Percentiles rank a stretch among this genome's conserved stretches.
Conservation (phyloP, 768 basidiomycete species). For the Lactarius indigo region DNA sequence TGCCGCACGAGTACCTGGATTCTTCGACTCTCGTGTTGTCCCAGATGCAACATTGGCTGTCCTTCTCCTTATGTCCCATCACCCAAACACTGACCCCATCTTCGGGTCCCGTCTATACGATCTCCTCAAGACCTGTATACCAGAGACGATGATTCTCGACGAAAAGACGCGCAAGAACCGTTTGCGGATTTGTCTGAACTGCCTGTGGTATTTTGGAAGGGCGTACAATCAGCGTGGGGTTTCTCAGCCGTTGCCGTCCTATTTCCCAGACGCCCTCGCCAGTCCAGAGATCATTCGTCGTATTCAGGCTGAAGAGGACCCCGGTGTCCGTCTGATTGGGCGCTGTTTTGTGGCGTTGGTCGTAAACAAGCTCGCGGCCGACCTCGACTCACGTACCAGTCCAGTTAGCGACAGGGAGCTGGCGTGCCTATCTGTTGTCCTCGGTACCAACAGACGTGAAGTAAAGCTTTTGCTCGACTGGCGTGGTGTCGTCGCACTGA, state of each 20-base stretch:
- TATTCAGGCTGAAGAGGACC: no score
- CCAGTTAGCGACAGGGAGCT: no score
- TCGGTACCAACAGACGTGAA: no score
- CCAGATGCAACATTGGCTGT: conserved; percentile 4
- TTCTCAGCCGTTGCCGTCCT: background rate
- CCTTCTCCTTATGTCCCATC: background rate
- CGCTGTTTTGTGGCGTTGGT: background rate
- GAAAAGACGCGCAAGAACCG: background rate
- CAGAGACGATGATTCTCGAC: background rate
- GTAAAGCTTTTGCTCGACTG: no score
- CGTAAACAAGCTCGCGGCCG: background rate
- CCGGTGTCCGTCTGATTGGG: conserved; percentile 2
- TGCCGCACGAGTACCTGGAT: conserved; percentile 4
- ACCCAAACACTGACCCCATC: background rate
- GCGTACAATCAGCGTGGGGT: background rate
- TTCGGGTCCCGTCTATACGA: conserved; percentile 4
- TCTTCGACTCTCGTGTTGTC: background rate
- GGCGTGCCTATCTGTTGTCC: no score
- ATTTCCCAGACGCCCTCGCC: conserved; percentile 1
- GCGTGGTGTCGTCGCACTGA: no score
- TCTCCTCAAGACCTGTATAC: conserved; percentile 12
- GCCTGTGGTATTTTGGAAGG: no score
- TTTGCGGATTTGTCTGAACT: no score
- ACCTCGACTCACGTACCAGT: background rate
- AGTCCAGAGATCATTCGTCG: conserved; percentile 3